A percentile compares a stretch with the other conserved stretches of the same genome.
Evolutionary conservation across 208 protist species (phyloP).

Genomic region (Trypanosoma caninum): DNA sequence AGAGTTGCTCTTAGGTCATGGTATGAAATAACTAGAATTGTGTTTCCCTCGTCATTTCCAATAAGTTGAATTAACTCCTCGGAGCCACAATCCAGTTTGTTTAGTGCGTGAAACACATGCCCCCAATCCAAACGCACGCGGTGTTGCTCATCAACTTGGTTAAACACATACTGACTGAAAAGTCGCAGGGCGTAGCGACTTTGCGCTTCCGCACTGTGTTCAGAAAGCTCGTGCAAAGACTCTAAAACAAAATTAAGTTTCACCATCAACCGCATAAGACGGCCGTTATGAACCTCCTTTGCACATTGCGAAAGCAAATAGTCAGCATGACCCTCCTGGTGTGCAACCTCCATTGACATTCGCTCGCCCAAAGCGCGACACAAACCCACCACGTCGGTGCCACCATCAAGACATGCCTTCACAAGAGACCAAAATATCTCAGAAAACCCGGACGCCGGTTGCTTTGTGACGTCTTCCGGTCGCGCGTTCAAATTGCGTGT

Average conservation of each 20-base stretch:
- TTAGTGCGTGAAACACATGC: slow-evolving; percentile 95
- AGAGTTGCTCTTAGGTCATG: slow-evolving; percentile 89
- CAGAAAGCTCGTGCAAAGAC: slow-evolving; percentile 78
- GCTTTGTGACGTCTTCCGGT: slow-evolving; percentile 52
- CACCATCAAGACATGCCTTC: slow-evolving; percentile 70
- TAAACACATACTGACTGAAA: slow-evolving; percentile 96
- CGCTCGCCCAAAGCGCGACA: slow-evolving; percentile 76
- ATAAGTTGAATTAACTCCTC: slow-evolving; percentile 94
- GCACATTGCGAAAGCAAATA: slow-evolving; percentile 86
- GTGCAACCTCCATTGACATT: slow-evolving; percentile 87
- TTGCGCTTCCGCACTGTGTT: slow-evolving; percentile 63
- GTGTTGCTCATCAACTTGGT: slow-evolving; percentile 93
- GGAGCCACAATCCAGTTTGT: slow-evolving; percentile 96
- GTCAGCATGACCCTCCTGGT: slow-evolving; percentile 87
- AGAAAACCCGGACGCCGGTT: slow-evolving; percentile 71
- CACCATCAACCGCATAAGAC: slow-evolving; percentile 93
- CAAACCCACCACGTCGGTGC: slow-evolving; percentile 52
- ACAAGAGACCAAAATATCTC: slow-evolving; percentile 78
- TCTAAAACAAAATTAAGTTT: slow-evolving; percentile 93
- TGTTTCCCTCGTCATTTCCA: slow-evolving; percentile 80
- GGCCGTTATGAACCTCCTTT: slow-evolving; percentile 95
- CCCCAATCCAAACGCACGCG: slow-evolving; percentile 90
- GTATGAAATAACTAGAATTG: slow-evolving; percentile 93
- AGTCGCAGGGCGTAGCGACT: slow-evolving; percentile 86
- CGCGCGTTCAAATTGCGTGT: slow-evolving; percentile 54